Evolutionary conservation across 2,329 filamentous ascomycete genomes (phyloP).

Genomic region (Venturia oleaginea): DNA sequence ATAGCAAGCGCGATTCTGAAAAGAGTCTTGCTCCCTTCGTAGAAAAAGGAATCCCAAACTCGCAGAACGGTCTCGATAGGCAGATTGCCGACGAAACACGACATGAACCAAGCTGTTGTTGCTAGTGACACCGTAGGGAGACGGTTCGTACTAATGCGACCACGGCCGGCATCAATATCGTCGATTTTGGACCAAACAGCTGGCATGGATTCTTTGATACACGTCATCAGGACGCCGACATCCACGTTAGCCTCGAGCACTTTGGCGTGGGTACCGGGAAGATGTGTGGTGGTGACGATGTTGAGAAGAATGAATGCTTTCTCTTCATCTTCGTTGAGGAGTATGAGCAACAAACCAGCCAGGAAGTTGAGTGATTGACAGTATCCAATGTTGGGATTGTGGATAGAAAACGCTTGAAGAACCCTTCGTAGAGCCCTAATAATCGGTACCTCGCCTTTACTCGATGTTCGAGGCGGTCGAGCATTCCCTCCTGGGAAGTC

Average conservation of each 20-base stretch:
- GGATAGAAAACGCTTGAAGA: slow-evolving; percentile 78
- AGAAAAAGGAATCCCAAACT: slow-evolving; percentile 94
- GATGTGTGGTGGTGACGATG: slow-evolving; percentile 78
- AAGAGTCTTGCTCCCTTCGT: slow-evolving; percentile 86
- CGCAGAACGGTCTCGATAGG: slow-evolving; percentile 86
- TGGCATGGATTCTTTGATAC: slow-evolving; percentile 74
- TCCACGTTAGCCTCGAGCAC: slow-evolving; percentile 90
- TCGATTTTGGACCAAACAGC: slow-evolving; percentile 82
- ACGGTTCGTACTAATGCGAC: slow-evolving; percentile 34
- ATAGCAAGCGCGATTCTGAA: slow-evolving; percentile 86
- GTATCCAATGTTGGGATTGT: slow-evolving; percentile 87
- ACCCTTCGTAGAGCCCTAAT: slow-evolving; percentile 76
- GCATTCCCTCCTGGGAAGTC: slow-evolving; percentile 12
- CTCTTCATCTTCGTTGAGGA: slow-evolving; percentile 67
- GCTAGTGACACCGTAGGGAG: slow-evolving; percentile 86
- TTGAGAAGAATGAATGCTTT: slow-evolving; percentile 89
- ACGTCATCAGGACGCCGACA: slow-evolving; percentile 83
- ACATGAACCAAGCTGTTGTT: slow-evolving; percentile 97
- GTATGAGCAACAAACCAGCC: slow-evolving; percentile 78
- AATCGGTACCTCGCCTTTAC: slow-evolving; percentile 9
- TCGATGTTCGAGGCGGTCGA: slow-evolving; percentile 17
- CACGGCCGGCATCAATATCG: slow-evolving; percentile 50
- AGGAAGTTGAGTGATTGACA: slow-evolving; percentile 95
- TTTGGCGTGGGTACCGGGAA: slow-evolving; percentile 86
- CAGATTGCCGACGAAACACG: slow-evolving; percentile 83